Conservation (phyloP, 306 rosid species). For the Oxytropis ochrocephala region DNA sequence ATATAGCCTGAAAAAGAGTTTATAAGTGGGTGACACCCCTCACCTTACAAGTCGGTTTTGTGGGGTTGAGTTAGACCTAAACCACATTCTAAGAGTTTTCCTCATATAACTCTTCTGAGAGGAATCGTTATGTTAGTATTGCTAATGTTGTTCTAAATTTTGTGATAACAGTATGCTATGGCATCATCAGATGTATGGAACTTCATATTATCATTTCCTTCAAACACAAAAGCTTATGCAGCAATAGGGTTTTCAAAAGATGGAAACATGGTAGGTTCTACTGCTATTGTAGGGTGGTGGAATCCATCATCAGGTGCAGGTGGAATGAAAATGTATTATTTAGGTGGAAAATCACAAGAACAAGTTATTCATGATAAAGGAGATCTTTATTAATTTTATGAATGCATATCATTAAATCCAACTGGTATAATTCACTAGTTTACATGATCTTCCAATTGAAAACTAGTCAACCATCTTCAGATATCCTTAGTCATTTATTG, state of each 20-base stretch:
- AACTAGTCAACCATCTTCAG: neutral
- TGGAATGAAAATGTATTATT: neutral
- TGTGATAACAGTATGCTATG: conserved; percentile 13
- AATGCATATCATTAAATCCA: neutral
- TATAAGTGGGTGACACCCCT: no score
- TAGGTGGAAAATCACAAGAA: neutral
- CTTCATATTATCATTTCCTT: conserved; percentile 21
- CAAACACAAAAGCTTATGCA: conserved; percentile 11
- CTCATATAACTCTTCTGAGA: no score
- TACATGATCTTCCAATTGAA: conserved; percentile 15
- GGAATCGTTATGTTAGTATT: no score
- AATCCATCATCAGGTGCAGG: neutral
- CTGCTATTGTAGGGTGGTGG: conserved; percentile 25
- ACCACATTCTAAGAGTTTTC: no score
- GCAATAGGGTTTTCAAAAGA: conserved; percentile 25
- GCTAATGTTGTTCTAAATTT: no score
- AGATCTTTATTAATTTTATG: neutral
- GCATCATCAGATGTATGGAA: conserved; percentile 22
- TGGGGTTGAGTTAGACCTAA: no score
- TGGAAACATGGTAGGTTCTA: conserved; percentile 27
- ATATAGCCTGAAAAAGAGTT: no score
- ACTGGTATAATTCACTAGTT: neutral
- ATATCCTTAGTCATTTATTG: conserved; percentile 12
- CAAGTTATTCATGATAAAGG: neutral
- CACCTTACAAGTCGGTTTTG: no score